Conservation (phyloP, 345 rosid species). For the Populus alba region DNA sequence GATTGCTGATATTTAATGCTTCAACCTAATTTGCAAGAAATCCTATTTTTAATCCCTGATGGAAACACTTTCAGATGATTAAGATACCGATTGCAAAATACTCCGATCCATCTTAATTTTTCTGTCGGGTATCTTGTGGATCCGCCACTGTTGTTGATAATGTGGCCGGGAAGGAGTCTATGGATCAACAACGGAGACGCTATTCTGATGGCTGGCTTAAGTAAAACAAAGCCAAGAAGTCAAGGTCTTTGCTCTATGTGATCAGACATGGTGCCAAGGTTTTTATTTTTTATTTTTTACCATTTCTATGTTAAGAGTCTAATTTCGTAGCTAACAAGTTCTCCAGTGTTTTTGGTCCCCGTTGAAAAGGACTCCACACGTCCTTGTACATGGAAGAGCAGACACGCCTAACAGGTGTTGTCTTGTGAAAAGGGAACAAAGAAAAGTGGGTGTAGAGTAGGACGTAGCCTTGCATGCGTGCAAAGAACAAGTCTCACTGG, state of each 20-base stretch:
- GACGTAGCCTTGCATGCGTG: neutral
- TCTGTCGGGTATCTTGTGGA: neutral
- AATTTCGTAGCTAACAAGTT: neutral
- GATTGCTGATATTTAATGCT: neutral
- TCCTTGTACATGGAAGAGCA: neutral
- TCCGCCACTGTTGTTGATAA: too few relatives aligned
- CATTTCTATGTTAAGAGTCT: neutral
- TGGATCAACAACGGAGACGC: neutral
- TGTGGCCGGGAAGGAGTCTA: too few relatives aligned
- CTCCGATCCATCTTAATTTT: neutral
- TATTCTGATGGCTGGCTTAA: neutral
- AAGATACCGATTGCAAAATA: neutral
- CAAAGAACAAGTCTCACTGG: neutral
- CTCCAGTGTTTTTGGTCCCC: neutral
- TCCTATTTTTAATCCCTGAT: neutral
- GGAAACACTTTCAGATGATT: neutral
- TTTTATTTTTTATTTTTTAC: neutral
- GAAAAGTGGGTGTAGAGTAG: constrained; percentile 4
- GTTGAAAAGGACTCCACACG: constrained; percentile 11
- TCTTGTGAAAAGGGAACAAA: neutral
- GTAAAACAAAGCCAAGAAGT: neutral
- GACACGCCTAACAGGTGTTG: constrained; percentile 7
- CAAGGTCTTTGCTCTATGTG: neutral
- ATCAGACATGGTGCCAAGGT: neutral
- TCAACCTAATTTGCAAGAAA: neutral